Percentiles rank a stretch among this genome's conserved stretches.
Evolutionary conservation across 1,284 basidiomycete genomes (phyloP).

Genomic region (Leccinum proliferum): DNA sequence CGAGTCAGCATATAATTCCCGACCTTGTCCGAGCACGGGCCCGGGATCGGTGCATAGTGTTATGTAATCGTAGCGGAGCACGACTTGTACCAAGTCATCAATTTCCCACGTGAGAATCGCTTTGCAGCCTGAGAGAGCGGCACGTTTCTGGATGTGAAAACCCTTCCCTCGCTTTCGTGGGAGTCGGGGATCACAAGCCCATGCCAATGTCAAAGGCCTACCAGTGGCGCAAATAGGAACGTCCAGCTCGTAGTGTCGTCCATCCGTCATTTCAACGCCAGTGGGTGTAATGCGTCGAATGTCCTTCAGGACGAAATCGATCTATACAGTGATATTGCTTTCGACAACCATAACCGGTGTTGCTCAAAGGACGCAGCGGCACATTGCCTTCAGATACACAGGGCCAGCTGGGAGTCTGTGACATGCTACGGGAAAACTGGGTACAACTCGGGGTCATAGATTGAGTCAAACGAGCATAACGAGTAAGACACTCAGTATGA

Average conservation of each 20-base stretch:
- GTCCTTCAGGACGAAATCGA: conserved; percentile 45
- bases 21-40: too few relatives aligned
- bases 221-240: conserved; percentile 57
- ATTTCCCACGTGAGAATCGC: too few relatives aligned
- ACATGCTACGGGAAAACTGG: conserved; percentile 34
- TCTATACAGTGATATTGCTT: conserved; percentile 32
- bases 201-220: conserved; percentile 8
- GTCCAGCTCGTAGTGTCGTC: conserved; percentile 48
- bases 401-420: conserved; percentile 60
- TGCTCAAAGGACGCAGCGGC: conserved; percentile 19
- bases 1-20: too few relatives aligned
- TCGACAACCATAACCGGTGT: not conserved
- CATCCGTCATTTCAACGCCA: conserved; percentile 54
- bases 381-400: conserved; percentile 56
- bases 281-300: conserved; percentile 48
- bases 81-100: too few relatives aligned
- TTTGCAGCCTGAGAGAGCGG: too few relatives aligned
- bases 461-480: too few relatives aligned
- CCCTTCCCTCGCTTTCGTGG: too few relatives aligned
- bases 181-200: not conserved
- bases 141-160: too few relatives aligned
- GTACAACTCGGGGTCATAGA: too few relatives aligned
- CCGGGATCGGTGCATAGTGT: too few relatives aligned
- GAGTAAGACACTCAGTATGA: too few relatives aligned
- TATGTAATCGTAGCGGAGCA: too few relatives aligned